phyloP scores from a whole-genome alignment of 1,139 yeast species.

The Geotrichum bryndzae region DNA sequence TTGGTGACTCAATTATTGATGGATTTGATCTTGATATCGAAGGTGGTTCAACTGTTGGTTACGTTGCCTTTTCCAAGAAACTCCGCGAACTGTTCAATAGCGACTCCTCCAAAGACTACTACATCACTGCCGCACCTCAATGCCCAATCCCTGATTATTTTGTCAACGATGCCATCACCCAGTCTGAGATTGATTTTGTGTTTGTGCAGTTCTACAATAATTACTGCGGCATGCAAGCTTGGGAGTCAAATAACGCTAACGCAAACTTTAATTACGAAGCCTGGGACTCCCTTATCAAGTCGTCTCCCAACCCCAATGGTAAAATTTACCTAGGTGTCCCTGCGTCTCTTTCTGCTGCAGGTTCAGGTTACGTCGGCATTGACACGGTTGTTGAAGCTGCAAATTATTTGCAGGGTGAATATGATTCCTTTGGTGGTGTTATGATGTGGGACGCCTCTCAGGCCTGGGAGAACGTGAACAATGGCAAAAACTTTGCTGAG shows the following conservation, averaged over 20 bases:
- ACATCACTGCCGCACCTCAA: conserved; percentile 91
- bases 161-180: conserved; percentile 59
- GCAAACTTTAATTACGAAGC: conserved; percentile 70
- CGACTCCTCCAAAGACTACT: conserved; percentile 47
- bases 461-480: conserved; percentile 48
- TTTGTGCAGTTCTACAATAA: conserved; percentile 93
- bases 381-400: conserved; percentile 10
- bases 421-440: conserved; percentile 69
- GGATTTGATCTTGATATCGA: conserved; percentile 74
- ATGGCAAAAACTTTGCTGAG: conserved; percentile 37
- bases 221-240: conserved; percentile 50
- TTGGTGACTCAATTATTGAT: conserved; percentile 60
- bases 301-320: conserved; percentile 59
- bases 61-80: conserved; percentile 45
- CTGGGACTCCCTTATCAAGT: conserved; percentile 68
- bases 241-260: conserved; percentile 13
- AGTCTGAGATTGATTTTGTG: conserved; percentile 71
- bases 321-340: conserved; percentile 69
- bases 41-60: conserved; percentile 47
- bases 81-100: conserved; percentile 52
- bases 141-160: conserved; percentile 89
- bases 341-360: conserved; percentile 62
- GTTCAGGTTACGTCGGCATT: conserved; percentile 57
- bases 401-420: conserved; percentile 35
- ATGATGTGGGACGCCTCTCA: conserved; percentile 92